Evolutionary conservation across 2,329 filamentous ascomycete species (phyloP).

Genomic region (Colletotrichum sp.): DNA sequence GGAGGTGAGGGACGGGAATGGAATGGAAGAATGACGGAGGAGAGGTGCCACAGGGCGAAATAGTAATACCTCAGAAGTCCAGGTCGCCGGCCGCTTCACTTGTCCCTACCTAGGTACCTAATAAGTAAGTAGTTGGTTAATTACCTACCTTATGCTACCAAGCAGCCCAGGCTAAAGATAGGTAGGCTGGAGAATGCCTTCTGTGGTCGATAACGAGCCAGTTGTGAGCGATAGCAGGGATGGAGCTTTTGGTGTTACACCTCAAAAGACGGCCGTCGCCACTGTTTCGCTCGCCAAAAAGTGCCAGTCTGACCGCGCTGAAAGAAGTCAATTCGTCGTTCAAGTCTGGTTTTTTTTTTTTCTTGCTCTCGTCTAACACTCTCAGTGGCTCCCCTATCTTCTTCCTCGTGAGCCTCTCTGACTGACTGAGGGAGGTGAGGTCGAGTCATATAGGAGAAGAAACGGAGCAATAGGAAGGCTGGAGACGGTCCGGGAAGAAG

Average conservation of each 20-base stretch:
- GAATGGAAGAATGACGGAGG: neutral
- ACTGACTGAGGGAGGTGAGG: neutral
- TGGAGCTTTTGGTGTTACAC: constrained; percentile 4
- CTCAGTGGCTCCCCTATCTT: neutral
- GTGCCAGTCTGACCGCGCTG: neutral
- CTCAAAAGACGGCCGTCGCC: neutral
- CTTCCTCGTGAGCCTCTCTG: neutral
- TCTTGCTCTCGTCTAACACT: neutral
- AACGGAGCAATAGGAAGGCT: constrained; percentile 8
- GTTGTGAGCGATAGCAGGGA: constrained; percentile 15
- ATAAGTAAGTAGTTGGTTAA: neutral
- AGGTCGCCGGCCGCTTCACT: neutral
- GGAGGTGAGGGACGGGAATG: neutral
- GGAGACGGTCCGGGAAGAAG: neutral
- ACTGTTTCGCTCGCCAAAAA: neutral
- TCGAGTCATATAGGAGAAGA: neutral
- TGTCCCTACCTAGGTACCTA: neutral
- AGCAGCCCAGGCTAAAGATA: neutral
- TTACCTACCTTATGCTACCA: neutral
- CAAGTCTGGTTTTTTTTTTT: neutral
- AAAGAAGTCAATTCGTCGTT: neutral
- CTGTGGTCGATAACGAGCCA: neutral
- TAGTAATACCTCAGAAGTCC: neutral
- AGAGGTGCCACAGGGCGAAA: neutral
- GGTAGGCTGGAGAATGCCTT: neutral